Conservation (phyloP, 129 eudicot genomes). For the Ambrosia trifida region DNA sequence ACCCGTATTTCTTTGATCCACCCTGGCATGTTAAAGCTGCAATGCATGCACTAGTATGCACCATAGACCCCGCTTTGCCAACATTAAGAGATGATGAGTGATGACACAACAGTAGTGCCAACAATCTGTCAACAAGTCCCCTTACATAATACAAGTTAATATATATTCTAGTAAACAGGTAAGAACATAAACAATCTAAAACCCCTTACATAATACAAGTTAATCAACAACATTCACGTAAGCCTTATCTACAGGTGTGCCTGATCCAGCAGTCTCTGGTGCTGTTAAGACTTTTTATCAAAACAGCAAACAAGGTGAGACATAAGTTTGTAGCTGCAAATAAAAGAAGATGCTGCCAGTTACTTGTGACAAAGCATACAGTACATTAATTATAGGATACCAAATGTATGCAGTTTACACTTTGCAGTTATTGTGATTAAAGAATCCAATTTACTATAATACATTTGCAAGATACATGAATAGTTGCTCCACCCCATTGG, state of each 20-base stretch:
- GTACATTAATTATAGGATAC: neutral
- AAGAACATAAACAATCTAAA: conserved; percentile 3
- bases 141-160: conserved; percentile 10
- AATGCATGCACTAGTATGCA: conserved; percentile 79
- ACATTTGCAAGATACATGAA: too few species aligned
- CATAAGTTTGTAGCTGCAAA: conserved; percentile 76
- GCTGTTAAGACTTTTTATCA: conserved; percentile 68
- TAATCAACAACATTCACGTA: conserved; percentile 88
- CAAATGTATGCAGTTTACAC: neutral
- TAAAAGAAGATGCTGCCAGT: conserved; percentile 57
- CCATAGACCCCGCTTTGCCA: conserved; percentile 98
- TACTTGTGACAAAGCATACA: conserved; percentile 46
- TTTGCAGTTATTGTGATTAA: conserved; percentile 2
- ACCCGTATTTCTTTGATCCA: conserved; percentile 71
- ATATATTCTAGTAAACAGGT: neutral
- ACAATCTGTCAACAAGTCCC: conserved; percentile 55
- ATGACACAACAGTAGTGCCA: conserved; percentile 82
- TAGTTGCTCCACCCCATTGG: too few species aligned
- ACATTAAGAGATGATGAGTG: conserved; percentile 80
- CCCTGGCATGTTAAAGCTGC: conserved; percentile 82
- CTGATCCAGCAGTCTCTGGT: conserved; percentile 96
- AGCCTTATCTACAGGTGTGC: conserved; percentile 97
- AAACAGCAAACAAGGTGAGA: conserved; percentile 69
- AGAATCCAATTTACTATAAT: too few species aligned
- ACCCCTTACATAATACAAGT: conserved; percentile 79